Evolutionary conservation across 1,284 basidiomycete species (phyloP).

Genomic region (Melampsora larici-populina): DNA sequence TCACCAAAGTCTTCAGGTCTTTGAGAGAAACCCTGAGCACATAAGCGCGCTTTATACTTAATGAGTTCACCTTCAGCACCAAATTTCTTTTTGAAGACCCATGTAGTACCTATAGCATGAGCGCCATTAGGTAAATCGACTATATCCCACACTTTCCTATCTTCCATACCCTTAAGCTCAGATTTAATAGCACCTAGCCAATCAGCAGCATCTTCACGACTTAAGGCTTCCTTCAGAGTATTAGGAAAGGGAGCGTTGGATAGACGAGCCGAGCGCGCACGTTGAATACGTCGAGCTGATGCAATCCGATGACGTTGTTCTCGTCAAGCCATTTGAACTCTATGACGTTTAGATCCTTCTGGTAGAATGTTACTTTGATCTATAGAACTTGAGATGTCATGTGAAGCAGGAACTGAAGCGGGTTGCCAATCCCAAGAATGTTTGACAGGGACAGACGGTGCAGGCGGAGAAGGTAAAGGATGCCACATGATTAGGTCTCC

Average conservation of each 20-base stretch:
- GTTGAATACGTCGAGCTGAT: too few relatives aligned
- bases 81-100: too few relatives aligned
- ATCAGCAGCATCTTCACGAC: neutral
- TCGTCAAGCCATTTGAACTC: too few relatives aligned
- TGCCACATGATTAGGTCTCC: too few relatives aligned
- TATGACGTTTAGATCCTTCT: neutral
- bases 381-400: neutral
- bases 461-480: too few relatives aligned
- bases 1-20: too few relatives aligned
- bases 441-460: too few relatives aligned
- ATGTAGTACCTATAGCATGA: too few relatives aligned
- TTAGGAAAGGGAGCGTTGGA: neutral
- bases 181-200: neutral
- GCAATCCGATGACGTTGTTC: too few relatives aligned
- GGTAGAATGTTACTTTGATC: neutral
- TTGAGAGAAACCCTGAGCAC: too few relatives aligned
- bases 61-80: too few relatives aligned
- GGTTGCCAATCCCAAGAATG: neutral
- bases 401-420: neutral
- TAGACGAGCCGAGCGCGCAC: neutral
- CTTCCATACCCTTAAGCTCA: neutral
- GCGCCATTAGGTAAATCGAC: neutral
- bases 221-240: neutral
- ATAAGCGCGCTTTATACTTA: too few relatives aligned
- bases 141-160: neutral